phyloP scores from a whole-genome alignment of 352 stramenopile species.

The Elongisporangium undulatum region DNA sequence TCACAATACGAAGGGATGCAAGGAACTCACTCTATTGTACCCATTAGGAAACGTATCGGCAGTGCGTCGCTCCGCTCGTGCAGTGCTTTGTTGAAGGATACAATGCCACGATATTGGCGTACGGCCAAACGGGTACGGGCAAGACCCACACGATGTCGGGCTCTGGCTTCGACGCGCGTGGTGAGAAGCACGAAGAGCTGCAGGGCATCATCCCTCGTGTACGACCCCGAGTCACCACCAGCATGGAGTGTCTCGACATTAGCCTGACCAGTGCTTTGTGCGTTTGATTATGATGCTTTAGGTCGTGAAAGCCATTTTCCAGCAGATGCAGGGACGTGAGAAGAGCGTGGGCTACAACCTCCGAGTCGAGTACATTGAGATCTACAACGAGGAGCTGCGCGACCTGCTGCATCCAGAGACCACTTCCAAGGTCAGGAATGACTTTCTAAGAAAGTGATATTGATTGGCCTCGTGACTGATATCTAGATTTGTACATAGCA shows the following conservation, averaged over 20 bases:
- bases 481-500: constrained; percentile 20
- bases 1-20: neutral
- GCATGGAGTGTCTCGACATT: constrained; percentile 1
- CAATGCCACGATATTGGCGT: constrained; percentile 80
- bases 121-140: constrained; percentile 86
- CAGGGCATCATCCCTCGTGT: constrained; percentile 87
- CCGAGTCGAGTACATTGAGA: constrained; percentile 95
- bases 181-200: constrained; percentile 48
- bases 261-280: constrained; percentile 5
- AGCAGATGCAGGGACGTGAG: constrained; percentile 42
- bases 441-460: neutral
- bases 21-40: neutral
- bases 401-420: constrained; percentile 91
- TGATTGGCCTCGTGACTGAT: neutral
- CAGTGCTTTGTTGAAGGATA: constrained; percentile 80
- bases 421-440: constrained; percentile 38
- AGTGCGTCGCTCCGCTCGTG: constrained; percentile 64
- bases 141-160: constrained; percentile 96
- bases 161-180: constrained; percentile 33
- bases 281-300: constrained; percentile 6
- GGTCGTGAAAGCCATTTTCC: constrained; percentile 74
- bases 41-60: constrained; percentile 56
- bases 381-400: constrained; percentile 98
- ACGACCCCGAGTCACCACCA: constrained; percentile 5
- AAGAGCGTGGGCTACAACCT: constrained; percentile 68